Percentiles rank a stretch among this genome's conserved stretches.
Conservation (phyloP, 495 filamentous ascomycete species). For the Aspergillus asperescens region DNA sequence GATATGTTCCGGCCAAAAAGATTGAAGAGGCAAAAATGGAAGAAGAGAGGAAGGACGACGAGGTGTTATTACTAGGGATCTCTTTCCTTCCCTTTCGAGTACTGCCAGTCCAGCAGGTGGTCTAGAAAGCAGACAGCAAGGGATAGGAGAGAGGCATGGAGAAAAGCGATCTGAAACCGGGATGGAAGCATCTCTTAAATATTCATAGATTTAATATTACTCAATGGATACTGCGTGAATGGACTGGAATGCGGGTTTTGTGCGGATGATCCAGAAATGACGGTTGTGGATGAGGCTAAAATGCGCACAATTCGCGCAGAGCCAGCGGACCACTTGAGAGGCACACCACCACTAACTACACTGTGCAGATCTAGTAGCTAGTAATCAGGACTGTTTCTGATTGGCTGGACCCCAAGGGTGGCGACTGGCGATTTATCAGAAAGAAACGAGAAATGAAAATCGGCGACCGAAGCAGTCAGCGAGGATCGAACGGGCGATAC, state of each 20-base stretch:
- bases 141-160: not conserved
- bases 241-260: conserved; percentile 34
- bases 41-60: not conserved
- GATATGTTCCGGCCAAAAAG: not conserved
- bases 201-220: not conserved
- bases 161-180: not conserved
- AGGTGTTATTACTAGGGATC: not conserved
- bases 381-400: no score
- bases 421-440: no score
- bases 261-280: conserved; percentile 21
- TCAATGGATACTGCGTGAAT: not conserved
- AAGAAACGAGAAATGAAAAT: not conserved
- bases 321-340: conserved; percentile 5
- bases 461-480: not conserved
- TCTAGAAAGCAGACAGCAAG: not conserved
- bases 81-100: not conserved
- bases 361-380: no score
- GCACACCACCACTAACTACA: no score
- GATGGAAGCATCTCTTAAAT: not conserved
- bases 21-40: not conserved
- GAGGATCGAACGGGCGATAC: conserved; percentile 19
- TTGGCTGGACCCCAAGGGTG: no score
- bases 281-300: conserved; percentile 16
- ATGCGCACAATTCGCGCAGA: conserved; percentile 45
- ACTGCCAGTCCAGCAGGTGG: not conserved